Percentiles rank a stretch among this genome's conserved stretches.
phyloP scores from a whole-genome alignment of 148 eudicot genomes.

The Salicornia ramosissima region DNA sequence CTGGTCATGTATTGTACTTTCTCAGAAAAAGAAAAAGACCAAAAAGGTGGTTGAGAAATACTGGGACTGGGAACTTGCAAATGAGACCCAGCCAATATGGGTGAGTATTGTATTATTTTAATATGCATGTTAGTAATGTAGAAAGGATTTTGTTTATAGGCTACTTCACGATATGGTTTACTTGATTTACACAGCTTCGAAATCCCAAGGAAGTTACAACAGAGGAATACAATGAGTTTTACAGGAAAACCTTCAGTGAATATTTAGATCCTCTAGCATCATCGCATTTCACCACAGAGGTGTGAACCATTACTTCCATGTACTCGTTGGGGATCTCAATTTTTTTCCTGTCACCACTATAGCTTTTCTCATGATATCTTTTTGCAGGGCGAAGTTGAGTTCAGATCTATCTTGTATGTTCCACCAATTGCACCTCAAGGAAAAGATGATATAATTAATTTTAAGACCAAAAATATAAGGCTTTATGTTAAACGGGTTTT shows the following conservation, averaged over 20 bases:
- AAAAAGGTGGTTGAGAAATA: conserved; percentile 89
- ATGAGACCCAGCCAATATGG: conserved; percentile 99
- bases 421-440: conserved; percentile 75
- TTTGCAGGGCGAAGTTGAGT: conserved; percentile 94
- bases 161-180: neutral
- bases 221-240: conserved; percentile 89
- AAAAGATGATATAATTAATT: conserved; percentile 64
- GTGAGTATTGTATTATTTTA: conserved; percentile 36
- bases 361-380: neutral
- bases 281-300: conserved; percentile 98
- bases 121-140: neutral
- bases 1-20: neutral
- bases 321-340: neutral
- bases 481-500: conserved; percentile 93
- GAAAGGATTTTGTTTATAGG: neutral
- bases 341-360: neutral
- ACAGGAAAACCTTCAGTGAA: conserved; percentile 80
- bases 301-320: conserved; percentile 18
- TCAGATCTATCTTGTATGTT: conserved; percentile 78
- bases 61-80: conserved; percentile 95
- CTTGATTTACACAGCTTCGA: conserved; percentile 55
- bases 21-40: conserved; percentile 91
- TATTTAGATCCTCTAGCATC: conserved; percentile 91
- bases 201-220: conserved; percentile 86
- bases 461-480: conserved; percentile 91